Evolutionary conservation across 192 early-diverging fungal species (phyloP).

Genomic region (Rhizoclosmatium sp.): DNA sequence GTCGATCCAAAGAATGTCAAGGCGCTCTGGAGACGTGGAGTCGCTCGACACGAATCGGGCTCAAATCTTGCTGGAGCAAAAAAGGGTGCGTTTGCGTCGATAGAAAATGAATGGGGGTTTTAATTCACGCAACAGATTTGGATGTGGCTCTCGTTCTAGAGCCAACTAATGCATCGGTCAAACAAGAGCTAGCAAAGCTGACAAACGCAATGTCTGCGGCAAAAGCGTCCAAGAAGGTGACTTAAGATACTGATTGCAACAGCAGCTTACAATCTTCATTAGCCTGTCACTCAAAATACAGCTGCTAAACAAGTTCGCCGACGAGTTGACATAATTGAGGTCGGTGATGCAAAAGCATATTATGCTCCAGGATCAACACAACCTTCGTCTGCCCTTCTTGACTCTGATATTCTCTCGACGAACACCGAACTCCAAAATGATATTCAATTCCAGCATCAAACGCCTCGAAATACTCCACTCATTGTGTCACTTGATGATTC

Average conservation of each 20-base stretch:
- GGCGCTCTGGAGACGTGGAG: constrained; percentile 79
- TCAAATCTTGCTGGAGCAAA: constrained; percentile 52
- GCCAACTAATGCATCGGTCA: constrained; percentile 69
- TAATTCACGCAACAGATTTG: constrained; percentile 57
- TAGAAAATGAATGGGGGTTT: constrained; percentile 1
- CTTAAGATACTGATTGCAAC: neutral
- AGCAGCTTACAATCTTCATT: neutral
- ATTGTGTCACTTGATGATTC: neutral
- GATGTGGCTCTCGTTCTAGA: constrained; percentile 70
- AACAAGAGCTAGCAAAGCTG: constrained; percentile 64
- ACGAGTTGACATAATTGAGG: constrained; percentile 63
- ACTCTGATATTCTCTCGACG: neutral
- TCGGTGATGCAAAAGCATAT: constrained; percentile 48
- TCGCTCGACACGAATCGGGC: constrained; percentile 52
- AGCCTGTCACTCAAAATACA: neutral
- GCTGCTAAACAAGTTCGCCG: constrained; percentile 42
- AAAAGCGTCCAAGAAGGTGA: constrained; percentile 10
- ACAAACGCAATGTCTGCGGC: neutral
- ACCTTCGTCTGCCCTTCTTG: constrained; percentile 1
- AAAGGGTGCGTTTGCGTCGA: constrained; percentile 42
- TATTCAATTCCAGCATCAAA: neutral
- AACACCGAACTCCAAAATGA: too few species aligned
- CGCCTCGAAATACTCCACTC: neutral
- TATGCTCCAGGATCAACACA: constrained; percentile 1
- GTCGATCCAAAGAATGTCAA: constrained; percentile 79